Evolutionary conservation across 2,329 filamentous ascomycete species (phyloP).

Genomic region (Dactylellina parvicollis): DNA sequence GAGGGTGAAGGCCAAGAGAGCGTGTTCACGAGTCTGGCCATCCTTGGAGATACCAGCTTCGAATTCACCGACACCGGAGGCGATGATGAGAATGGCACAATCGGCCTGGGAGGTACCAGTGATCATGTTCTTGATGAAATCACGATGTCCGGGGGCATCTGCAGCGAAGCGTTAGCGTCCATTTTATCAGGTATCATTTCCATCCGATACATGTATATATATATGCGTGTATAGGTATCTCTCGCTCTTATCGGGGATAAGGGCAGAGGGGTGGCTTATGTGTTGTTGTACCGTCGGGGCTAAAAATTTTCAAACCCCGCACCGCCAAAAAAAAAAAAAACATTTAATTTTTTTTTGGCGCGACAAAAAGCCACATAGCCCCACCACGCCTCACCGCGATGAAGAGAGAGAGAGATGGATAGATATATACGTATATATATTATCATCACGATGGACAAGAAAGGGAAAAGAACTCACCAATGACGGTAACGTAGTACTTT

Average conservation of each 20-base stretch:
- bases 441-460: not conserved
- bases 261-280: slow-evolving; percentile 16
- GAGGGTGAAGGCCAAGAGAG: slow-evolving; percentile 98
- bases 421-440: slow-evolving; percentile 7
- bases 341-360: slow-evolving; percentile 5
- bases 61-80: slow-evolving; percentile 99
- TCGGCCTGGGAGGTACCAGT: slow-evolving; percentile 99
- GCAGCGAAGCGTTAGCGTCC: slow-evolving; percentile 42
- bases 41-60: slow-evolving; percentile 99
- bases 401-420: not conserved
- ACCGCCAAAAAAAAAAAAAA: slow-evolving; percentile 10
- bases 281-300: slow-evolving; percentile 39
- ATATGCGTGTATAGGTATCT: not conserved
- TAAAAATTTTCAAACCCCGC: slow-evolving; percentile 46
- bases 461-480: slow-evolving; percentile 71
- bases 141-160: slow-evolving; percentile 99
- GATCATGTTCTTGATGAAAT: slow-evolving; percentile 99
- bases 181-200: not conserved
- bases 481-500: slow-evolving; percentile 98
- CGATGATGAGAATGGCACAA: slow-evolving; percentile 99
- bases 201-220: not conserved
- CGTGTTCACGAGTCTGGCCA: slow-evolving; percentile 99
- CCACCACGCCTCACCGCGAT: slow-evolving; percentile 21
- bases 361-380: not conserved
- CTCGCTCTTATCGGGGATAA: slow-evolving; percentile 22